phyloP scores from a whole-genome alignment of 2,329 filamentous ascomycete species.

The Penicillium sp. region DNA sequence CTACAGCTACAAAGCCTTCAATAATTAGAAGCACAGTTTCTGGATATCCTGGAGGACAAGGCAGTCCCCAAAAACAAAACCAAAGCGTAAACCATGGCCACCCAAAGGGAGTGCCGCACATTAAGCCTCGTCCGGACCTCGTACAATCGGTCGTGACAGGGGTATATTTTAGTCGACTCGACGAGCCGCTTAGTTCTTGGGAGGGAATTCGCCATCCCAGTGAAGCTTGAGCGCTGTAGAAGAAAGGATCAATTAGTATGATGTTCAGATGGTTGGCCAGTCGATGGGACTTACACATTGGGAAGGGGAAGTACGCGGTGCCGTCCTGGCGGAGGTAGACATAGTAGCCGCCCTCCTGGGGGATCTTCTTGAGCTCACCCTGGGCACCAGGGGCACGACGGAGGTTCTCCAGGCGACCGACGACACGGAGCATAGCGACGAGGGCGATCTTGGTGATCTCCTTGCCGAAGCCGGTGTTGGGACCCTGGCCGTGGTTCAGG shows the following conservation, averaged over 20 bases:
- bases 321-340: constrained; percentile 71
- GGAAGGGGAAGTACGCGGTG: constrained; percentile 59
- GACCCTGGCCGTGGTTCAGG: constrained; percentile 66
- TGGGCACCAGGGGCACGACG: constrained; percentile 65
- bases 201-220: constrained; percentile 41
- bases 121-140: constrained; percentile 5
- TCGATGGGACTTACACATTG: constrained; percentile 41
- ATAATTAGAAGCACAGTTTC: constrained; percentile 22
- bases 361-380: constrained; percentile 70
- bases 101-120: constrained; percentile 10
- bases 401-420: constrained; percentile 66
- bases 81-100: constrained; percentile 19
- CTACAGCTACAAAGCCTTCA: constrained; percentile 14
- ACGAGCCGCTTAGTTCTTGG: constrained; percentile 18
- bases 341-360: constrained; percentile 58
- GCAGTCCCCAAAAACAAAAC: constrained; percentile 18
- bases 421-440: constrained; percentile 68
- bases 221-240: constrained; percentile 49
- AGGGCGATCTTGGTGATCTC: constrained; percentile 66
- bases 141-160: not conserved
- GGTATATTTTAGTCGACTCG: not conserved
- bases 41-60: constrained; percentile 27
- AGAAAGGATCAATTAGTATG: constrained; percentile 19
- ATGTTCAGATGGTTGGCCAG: too few species aligned
- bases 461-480: constrained; percentile 66